Conservation (phyloP, 768 basidiomycete genomes). For the Suillus paluster region DNA sequence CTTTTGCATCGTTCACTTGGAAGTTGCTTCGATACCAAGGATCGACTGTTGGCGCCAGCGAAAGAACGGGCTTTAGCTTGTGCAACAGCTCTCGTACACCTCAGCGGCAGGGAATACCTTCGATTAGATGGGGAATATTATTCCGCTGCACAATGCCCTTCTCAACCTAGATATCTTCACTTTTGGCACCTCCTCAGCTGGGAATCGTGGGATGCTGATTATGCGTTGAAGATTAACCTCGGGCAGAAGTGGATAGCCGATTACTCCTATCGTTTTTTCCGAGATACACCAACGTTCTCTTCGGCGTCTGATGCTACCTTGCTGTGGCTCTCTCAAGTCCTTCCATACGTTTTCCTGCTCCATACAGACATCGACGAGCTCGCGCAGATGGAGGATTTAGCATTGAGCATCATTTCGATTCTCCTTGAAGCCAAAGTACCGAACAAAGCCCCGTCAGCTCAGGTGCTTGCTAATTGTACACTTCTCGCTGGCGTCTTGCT, state of each 20-base stretch:
- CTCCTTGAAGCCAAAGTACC: conserved; percentile 1
- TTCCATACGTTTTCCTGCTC: conserved; percentile 9
- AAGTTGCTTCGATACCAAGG: conserved; percentile 13
- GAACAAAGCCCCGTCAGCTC: conserved; percentile 2
- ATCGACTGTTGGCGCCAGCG: conserved; percentile 7
- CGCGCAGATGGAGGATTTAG: conserved; percentile 6
- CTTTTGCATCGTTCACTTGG: conserved; percentile 11
- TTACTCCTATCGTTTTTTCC: conserved; percentile 8
- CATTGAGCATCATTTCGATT: conserved; percentile 4
- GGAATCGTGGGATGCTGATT: conserved; percentile 6
- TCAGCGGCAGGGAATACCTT: conserved; percentile 11
- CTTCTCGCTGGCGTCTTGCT: conserved; percentile 13
- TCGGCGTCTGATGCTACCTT: conserved; percentile 5
- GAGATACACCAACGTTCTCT: conserved; percentile 8
- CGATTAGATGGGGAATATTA: conserved; percentile 6
- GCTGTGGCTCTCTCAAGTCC: conserved; percentile 11
- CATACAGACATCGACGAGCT: conserved; percentile 7
- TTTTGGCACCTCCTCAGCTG: conserved; percentile 6
- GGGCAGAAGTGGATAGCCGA: conserved; percentile 9
- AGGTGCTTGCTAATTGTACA: conserved; percentile 15
- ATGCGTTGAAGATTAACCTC: conserved; percentile 6
- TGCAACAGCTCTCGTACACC: conserved; percentile 17
- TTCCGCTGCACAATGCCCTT: conserved; percentile 6
- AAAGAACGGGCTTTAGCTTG: conserved; percentile 16
- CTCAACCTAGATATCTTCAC: conserved; percentile 9